phyloP scores from a whole-genome alignment of 352 stramenopile species.

The Achlya hypogyna region DNA sequence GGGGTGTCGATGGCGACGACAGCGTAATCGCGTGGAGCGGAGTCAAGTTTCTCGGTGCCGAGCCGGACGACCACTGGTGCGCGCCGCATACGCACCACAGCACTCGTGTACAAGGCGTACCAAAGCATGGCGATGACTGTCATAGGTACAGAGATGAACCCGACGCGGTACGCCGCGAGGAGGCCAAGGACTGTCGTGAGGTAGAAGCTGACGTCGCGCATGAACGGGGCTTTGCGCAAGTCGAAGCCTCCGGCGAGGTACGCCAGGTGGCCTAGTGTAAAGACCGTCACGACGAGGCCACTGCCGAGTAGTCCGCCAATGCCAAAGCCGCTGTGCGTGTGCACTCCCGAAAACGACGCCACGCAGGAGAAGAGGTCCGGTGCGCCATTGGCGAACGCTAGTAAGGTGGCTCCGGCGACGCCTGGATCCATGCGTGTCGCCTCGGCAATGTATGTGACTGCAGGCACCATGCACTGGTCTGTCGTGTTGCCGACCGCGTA shows the following conservation, averaged over 20 bases:
- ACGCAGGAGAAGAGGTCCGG: conserved; percentile 15
- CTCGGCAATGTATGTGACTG: conserved; percentile 13
- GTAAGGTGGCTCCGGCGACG: conserved; percentile 11
- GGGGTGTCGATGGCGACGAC: no score
- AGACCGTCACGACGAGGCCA: conserved; percentile 13
- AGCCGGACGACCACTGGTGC: no score
- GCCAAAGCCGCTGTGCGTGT: conserved; percentile 17
- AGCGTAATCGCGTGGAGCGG: no score
- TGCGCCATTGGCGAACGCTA: conserved; percentile 17
- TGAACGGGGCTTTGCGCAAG: conserved; percentile 12
- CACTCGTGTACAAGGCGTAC: conserved; percentile 11
- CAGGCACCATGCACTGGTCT: conserved; percentile 8
- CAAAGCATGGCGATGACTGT: not conserved
- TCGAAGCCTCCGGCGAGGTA: conserved; percentile 8
- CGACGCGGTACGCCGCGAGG: not conserved
- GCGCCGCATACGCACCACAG: not conserved
- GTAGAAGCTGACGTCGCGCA: conserved; percentile 17
- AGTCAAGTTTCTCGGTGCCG: not conserved
- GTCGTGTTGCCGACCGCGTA: conserved; percentile 15
- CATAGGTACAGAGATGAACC: conserved; percentile 6
- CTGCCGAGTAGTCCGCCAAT: conserved; percentile 16
- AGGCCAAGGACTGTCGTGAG: conserved; percentile 2
- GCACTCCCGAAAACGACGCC: conserved; percentile 10
- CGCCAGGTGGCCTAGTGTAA: conserved; percentile 15
- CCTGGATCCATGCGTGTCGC: conserved; percentile 3